Evolutionary conservation across 148 eudicot species (phyloP), one percentile per base, ranked within the genome.

Genomic region (Diospyros kaki): DNA sequence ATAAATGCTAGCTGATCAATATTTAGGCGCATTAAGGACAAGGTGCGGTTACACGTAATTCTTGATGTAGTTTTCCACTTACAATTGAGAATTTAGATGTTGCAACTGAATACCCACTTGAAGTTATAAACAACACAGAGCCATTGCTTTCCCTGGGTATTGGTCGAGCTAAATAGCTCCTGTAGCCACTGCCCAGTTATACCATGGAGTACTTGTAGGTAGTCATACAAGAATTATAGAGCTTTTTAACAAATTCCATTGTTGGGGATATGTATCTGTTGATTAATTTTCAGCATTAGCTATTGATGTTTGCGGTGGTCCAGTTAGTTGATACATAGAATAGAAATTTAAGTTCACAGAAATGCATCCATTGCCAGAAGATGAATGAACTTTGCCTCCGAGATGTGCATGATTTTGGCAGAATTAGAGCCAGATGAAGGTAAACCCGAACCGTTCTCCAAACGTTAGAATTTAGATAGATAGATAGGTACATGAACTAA

Each of bases 31-130:
- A 6, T 28, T 39, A 5, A 18, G 58, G 43, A 4, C 50, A 64
- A 41, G 74, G 61, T 61, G 68, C 15, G 38, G 64, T 76, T 60
- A 15, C 58, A 68, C 51, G 44, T 68, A 15, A 58, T 60, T 68
- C 66, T 67, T 38, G 9, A 12, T 55, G 41, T 28, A 66, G 45
- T 17, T 45, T 66, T 66, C 45, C 69, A 10, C 43, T 28, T 44
- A 14, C 69, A n/a, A 44, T 44, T 66, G 5, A 42, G 38, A n/a
- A 42, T 42, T 1, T 4, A 1, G 46, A 42, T 52, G 73, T 71
- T 11, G 51, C 46, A 41, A 51, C 8, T 38, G 1, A 3, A 28
- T 56, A 39, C 55, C 60, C 8, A 55, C 15, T 17, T 66, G 13
- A 64, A 14, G 0, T 42, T 18, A 13, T 10, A 42, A 41, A 13